These are phyloP conservation scores for Lactifluus subvellereus DNA, from an alignment of 768 basidiomycete genomes.

Conservation along the genomic window DNA sequence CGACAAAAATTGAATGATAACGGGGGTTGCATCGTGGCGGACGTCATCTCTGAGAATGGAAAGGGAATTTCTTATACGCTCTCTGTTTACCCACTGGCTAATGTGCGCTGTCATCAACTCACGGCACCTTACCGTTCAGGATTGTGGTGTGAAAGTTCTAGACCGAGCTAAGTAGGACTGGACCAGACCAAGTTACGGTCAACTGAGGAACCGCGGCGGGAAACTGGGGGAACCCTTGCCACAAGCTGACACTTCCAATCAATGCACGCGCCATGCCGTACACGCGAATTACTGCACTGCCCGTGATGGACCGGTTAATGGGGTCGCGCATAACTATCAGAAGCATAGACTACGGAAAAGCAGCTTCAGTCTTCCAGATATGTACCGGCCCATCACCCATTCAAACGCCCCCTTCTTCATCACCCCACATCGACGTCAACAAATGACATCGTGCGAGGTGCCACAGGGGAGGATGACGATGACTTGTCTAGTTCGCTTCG, in stretches of 20 bases:
- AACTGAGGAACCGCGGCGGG: background rate
- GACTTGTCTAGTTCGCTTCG: background rate
- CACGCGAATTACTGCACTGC: background rate
- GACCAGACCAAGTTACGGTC: background rate
- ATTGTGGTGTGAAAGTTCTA: conserved; percentile 3
- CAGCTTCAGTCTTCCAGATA: background rate
- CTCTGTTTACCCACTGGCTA: background rate
- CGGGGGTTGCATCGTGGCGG: conserved; percentile 15
- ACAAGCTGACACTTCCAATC: background rate
- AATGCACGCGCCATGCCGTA: conserved; percentile 5
- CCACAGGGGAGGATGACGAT: background rate
- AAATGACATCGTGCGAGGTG: background rate
- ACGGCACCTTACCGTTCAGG: conserved; percentile 1
- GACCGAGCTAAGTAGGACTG: conserved; percentile 3
- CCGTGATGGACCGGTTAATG: background rate
- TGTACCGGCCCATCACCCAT: background rate
- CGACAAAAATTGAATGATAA: background rate
- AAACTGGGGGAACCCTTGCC: background rate
- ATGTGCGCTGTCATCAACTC: background rate
- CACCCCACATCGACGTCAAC: background rate
- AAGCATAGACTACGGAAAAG: background rate
- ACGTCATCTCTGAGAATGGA: conserved; percentile 7
- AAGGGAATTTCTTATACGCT: background rate
- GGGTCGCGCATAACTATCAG: background rate
- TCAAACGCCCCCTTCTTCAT: background rate